phyloP scores from a whole-genome alignment of 73 alveolate genomes.

The Tetrahymena elliotti region DNA sequence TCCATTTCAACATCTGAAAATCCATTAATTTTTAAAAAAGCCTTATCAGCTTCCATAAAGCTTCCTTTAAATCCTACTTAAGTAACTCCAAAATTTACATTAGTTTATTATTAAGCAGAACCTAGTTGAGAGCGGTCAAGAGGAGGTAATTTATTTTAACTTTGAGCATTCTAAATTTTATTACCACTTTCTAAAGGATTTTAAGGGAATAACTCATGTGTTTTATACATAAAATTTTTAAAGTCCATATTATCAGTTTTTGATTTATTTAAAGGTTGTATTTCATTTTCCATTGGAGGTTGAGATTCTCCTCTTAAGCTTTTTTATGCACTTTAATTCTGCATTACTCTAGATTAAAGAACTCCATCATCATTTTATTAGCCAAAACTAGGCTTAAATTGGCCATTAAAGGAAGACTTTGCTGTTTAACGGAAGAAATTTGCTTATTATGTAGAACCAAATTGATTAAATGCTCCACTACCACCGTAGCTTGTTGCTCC shows the following conservation, averaged over 20 bases:
- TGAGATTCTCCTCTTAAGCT: not conserved
- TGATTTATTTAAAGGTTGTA: not conserved
- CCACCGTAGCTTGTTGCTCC: not conserved
- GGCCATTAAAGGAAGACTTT: not conserved
- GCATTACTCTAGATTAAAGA: not conserved
- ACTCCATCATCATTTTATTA: not conserved
- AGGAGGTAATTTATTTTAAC: not conserved
- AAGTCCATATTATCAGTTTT: not conserved
- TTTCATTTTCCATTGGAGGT: not conserved
- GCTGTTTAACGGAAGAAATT: not conserved
- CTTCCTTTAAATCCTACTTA: not conserved
- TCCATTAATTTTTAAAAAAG: not conserved
- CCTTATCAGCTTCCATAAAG: not conserved
- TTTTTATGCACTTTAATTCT: not conserved
- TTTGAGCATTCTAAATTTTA: not conserved
- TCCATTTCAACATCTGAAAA: constrained; percentile 8
- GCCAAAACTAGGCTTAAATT: not conserved
- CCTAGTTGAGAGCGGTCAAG: not conserved
- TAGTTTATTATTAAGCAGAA: not conserved
- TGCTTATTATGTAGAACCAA: not conserved
- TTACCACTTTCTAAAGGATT: not conserved
- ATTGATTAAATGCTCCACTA: not conserved
- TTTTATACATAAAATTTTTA: not conserved
- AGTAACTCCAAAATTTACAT: not conserved
- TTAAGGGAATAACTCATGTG: not conserved